Evolutionary conservation across 257 asterid genomes (phyloP).

Genomic region (Paraleonurus japonicus): DNA sequence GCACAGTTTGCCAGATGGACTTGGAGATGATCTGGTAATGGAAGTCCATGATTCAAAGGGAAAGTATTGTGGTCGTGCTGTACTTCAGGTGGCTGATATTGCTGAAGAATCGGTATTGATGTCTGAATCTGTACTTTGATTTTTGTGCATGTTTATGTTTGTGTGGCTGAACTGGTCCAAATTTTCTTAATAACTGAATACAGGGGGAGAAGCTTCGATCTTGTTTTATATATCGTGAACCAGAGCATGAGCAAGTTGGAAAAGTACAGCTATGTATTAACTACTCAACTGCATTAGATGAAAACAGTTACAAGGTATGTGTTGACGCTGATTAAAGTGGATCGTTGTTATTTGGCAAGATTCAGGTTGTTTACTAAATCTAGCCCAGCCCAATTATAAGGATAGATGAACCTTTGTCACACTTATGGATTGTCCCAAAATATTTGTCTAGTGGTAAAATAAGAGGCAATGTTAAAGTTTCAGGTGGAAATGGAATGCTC

Average conservation of each 20-base stretch:
- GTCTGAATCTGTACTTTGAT: conserved; percentile 13
- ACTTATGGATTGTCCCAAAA: conserved; percentile 2
- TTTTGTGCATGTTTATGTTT: neutral
- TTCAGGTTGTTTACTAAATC: neutral
- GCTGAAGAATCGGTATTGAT: conserved; percentile 80
- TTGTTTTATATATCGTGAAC: conserved; percentile 75
- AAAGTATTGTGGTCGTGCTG: conserved; percentile 66
- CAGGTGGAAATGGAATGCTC: neutral
- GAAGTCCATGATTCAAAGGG: conserved; percentile 87
- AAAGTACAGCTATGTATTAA: conserved; percentile 67
- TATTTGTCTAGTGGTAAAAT: neutral
- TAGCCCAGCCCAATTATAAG: neutral
- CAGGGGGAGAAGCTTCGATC: conserved; percentile 89
- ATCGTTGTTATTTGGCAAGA: neutral
- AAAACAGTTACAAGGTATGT: conserved; percentile 67
- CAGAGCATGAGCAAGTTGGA: conserved; percentile 93
- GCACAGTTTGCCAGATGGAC: conserved; percentile 86
- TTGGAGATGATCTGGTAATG: conserved; percentile 79
- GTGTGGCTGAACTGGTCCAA: conserved; percentile 4
- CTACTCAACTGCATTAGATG: conserved; percentile 72
- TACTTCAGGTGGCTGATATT: conserved; percentile 86
- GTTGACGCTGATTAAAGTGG: neutral
- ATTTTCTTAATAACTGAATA: conserved; percentile 26
- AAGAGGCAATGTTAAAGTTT: neutral
- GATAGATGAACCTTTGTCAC: neutral